These are phyloP conservation scores for Kodamaea anthophila DNA, from an alignment of 1,139 yeast genomes.

Conservation along the genomic window DNA sequence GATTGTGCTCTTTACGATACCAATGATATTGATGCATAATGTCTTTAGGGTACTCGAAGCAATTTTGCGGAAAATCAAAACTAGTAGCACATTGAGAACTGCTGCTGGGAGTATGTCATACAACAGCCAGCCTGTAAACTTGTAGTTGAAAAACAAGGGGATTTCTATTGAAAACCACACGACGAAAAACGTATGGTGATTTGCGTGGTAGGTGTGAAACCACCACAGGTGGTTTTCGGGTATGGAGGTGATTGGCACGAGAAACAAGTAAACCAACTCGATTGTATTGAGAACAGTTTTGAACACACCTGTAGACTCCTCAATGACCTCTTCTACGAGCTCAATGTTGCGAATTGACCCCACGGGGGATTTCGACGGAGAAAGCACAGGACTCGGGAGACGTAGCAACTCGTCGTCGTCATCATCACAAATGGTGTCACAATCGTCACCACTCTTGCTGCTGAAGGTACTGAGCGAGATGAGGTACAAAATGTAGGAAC, in stretches of 20 bases:
- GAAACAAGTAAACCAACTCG: slow-evolving; percentile 15
- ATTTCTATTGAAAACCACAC: slow-evolving; percentile 19
- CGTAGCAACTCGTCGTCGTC: slow-evolving; percentile 21
- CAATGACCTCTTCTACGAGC: slow-evolving; percentile 5
- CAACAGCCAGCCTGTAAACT: slow-evolving; percentile 12
- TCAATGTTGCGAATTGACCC: slow-evolving; percentile 9
- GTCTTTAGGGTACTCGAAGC: slow-evolving; percentile 3
- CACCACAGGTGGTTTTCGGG: slow-evolving; percentile 6
- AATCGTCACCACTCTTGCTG: too few relatives aligned
- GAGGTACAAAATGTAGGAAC: slow-evolving; percentile 34
- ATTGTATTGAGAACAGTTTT: slow-evolving; percentile 13
- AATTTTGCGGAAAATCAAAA: slow-evolving; percentile 2
- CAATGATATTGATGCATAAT: slow-evolving; percentile 15
- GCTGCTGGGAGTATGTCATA: slow-evolving; percentile 10
- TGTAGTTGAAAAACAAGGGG: slow-evolving; percentile 15
- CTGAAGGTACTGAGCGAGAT: slow-evolving; percentile 8
- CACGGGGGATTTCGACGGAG: slow-evolving; percentile 8
- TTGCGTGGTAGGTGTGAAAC: slow-evolving; percentile 5
- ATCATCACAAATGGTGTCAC: slow-evolving; percentile 3
- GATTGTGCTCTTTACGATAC: slow-evolving; percentile 23
- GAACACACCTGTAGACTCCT: slow-evolving; percentile 14
- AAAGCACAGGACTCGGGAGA: slow-evolving; percentile 11
- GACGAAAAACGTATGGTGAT: slow-evolving; percentile 4
- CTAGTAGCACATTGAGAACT: slow-evolving; percentile 6
- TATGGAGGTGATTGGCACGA: slow-evolving; percentile 16